Evolutionary conservation across 176 grass and related monocot species (phyloP).

Genomic region (bread wheat (Triticum aestivum)): DNA sequence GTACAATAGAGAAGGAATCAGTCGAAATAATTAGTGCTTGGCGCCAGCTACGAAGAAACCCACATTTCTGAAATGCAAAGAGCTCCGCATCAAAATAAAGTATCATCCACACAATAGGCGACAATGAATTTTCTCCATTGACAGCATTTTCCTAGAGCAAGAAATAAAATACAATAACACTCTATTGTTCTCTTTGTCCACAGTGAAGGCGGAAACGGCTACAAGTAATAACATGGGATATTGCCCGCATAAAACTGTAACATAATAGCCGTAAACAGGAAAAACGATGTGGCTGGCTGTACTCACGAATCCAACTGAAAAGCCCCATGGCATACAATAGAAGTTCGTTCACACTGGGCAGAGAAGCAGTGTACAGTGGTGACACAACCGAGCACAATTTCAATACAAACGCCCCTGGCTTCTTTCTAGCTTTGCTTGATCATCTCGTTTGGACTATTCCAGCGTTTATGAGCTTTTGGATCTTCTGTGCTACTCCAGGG

Average conservation of each 20-base stretch:
- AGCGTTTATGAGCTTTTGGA: slow-evolving; percentile 86
- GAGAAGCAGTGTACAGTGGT: not conserved
- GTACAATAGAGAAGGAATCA: too few relatives aligned
- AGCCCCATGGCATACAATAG: not conserved
- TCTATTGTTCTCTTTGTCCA: not conserved
- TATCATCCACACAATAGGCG: not conserved
- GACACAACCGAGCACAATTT: slow-evolving; percentile 24
- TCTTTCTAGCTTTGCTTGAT: not conserved
- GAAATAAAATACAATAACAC: not conserved
- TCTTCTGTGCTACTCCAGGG: slow-evolving; percentile 84
- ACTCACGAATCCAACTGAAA: slow-evolving; percentile 36
- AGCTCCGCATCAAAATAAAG: too few relatives aligned
- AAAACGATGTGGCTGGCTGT: slow-evolving; percentile 16
- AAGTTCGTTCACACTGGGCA: not conserved
- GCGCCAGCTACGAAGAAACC: too few relatives aligned
- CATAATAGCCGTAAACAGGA: not conserved
- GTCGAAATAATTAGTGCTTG: too few relatives aligned
- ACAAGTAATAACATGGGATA: not conserved
- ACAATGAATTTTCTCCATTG: not conserved
- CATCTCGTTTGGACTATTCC: slow-evolving; percentile 95
- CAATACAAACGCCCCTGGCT: not conserved
- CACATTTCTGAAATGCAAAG: too few relatives aligned
- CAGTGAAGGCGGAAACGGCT: not conserved
- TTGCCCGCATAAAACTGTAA: not conserved
- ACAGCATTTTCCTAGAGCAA: not conserved